phyloP scores from a whole-genome alignment of 2,329 filamentous ascomycete genomes.

The Grosmannia clavigera region DNA sequence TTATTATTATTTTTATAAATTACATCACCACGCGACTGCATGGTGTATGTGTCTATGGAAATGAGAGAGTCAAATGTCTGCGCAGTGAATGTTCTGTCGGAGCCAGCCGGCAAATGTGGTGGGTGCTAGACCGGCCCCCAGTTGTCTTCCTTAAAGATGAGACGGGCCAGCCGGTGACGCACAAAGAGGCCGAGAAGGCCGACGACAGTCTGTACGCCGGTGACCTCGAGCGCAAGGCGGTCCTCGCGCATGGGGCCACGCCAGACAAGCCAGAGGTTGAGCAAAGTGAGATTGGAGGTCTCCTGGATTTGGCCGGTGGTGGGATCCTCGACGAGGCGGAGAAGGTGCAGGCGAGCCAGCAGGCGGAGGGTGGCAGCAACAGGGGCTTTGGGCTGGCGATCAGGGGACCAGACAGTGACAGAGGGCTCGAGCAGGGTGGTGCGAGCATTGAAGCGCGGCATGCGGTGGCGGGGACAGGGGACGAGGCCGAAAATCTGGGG shows the following conservation, averaged over 20 bases:
- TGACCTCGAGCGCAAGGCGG: slow-evolving; percentile 64
- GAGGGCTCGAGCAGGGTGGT: slow-evolving; percentile 81
- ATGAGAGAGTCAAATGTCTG: too few relatives aligned
- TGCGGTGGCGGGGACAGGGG: slow-evolving; percentile 82
- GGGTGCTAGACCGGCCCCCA: slow-evolving; percentile 24
- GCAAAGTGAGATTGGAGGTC: slow-evolving; percentile 80
- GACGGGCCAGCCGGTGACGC: slow-evolving; percentile 70
- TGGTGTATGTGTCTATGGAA: background rate
- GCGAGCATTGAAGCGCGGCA: slow-evolving; percentile 77
- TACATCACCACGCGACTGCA: background rate
- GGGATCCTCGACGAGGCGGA: slow-evolving; percentile 55
- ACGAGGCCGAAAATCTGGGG: slow-evolving; percentile 86
- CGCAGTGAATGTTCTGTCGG: background rate
- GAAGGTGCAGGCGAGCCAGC: slow-evolving; percentile 53
- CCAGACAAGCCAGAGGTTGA: slow-evolving; percentile 96
- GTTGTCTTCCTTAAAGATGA: slow-evolving; percentile 89
- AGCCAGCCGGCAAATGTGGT: background rate
- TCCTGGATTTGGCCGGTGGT: slow-evolving; percentile 61
- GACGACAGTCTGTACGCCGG: slow-evolving; percentile 61
- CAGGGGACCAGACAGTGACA: slow-evolving; percentile 58
- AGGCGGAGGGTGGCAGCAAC: slow-evolving; percentile 54
- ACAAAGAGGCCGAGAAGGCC: slow-evolving; percentile 78
- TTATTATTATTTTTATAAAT: background rate
- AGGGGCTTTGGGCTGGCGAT: slow-evolving; percentile 53
- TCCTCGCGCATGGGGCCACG: slow-evolving; percentile 85